phyloP scores from a whole-genome alignment of 345 rosid genomes.

The Pistacia integerrima region DNA sequence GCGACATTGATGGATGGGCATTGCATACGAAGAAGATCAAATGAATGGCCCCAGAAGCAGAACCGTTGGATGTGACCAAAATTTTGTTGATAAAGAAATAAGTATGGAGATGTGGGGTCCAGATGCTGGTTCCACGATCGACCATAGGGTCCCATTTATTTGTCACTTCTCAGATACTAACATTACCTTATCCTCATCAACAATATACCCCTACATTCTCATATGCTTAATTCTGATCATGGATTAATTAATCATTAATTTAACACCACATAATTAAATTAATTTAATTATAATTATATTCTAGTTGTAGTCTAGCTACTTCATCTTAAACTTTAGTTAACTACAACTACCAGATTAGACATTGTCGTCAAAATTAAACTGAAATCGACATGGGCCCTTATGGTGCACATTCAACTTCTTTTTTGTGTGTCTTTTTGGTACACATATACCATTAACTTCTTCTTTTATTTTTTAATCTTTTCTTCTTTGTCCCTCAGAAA shows the following conservation, averaged over 20 bases:
- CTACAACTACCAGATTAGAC: slow-evolving; percentile 14
- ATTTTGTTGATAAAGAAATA: not conserved
- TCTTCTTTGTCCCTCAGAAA: too few species aligned
- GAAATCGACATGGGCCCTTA: too few species aligned
- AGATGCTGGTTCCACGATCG: slow-evolving; percentile 23
- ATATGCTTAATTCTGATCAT: not conserved
- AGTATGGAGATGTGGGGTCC: slow-evolving; percentile 25
- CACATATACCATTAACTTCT: not conserved
- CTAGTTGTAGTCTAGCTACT: too few species aligned
- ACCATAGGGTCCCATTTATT: slow-evolving; percentile 38
- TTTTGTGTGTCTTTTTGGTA: not conserved
- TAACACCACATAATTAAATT: too few species aligned
- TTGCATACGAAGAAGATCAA: too few species aligned
- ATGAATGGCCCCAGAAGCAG: not conserved
- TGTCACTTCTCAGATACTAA: slow-evolving; percentile 29
- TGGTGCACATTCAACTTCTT: not conserved
- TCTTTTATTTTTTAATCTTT: too few species aligned
- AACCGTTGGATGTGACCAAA: slow-evolving; percentile 24
- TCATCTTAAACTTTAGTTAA: not conserved
- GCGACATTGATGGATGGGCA: too few species aligned
- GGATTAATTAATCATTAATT: too few species aligned
- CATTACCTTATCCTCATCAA: slow-evolving; percentile 20
- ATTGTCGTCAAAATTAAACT: too few species aligned
- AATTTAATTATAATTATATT: too few species aligned
- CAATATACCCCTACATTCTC: not conserved